A percentile compares a stretch with the other conserved stretches of the same genome.
These are phyloP conservation scores for Didymella glomerata DNA, from an alignment of 2,329 filamentous ascomycete genomes.

Conservation along the genomic window DNA sequence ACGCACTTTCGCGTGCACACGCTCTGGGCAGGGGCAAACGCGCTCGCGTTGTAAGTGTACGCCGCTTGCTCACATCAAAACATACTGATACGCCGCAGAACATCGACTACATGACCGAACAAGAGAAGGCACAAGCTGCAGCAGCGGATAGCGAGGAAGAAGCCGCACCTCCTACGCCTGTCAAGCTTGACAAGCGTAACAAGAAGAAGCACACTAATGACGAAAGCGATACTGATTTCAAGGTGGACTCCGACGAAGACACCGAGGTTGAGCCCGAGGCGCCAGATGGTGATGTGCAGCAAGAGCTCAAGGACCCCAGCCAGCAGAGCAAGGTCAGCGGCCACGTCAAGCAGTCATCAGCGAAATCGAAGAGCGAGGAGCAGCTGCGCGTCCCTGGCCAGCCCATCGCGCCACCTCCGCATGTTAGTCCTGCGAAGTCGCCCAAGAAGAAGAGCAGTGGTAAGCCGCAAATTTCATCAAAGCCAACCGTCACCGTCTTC, in stretches of 20 bases:
- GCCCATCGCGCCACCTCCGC: background rate
- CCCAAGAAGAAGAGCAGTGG: constrained; percentile 9
- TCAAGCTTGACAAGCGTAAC: constrained; percentile 41
- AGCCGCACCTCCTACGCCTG: constrained; percentile 35
- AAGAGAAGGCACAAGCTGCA: constrained; percentile 25
- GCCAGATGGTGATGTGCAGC: constrained; percentile 2
- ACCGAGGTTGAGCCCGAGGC: constrained; percentile 26
- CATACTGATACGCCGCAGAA: constrained; percentile 34
- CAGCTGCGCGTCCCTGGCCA: constrained; percentile 1
- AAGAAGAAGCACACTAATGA: constrained; percentile 43
- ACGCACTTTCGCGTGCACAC: constrained; percentile 72
- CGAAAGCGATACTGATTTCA: constrained; percentile 61
- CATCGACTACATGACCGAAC: constrained; percentile 59
- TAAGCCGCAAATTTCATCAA: constrained; percentile 13
- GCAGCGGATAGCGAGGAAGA: constrained; percentile 32
- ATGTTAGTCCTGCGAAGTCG: constrained; percentile 2
- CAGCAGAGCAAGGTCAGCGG: background rate
- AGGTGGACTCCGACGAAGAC: constrained; percentile 48
- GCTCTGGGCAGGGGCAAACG: constrained; percentile 87
- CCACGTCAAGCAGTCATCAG: constrained; percentile 3
- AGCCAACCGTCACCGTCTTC: constrained; percentile 4
- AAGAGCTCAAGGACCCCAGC: constrained; percentile 3
- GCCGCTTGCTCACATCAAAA: background rate
- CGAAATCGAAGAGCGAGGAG: background rate
- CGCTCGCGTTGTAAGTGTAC: constrained; percentile 64